A percentile compares a stretch with the other conserved stretches of the same genome.
Conservation (phyloP, 2,329 filamentous ascomycete genomes). For the Aureobasidium melanogenum region DNA sequence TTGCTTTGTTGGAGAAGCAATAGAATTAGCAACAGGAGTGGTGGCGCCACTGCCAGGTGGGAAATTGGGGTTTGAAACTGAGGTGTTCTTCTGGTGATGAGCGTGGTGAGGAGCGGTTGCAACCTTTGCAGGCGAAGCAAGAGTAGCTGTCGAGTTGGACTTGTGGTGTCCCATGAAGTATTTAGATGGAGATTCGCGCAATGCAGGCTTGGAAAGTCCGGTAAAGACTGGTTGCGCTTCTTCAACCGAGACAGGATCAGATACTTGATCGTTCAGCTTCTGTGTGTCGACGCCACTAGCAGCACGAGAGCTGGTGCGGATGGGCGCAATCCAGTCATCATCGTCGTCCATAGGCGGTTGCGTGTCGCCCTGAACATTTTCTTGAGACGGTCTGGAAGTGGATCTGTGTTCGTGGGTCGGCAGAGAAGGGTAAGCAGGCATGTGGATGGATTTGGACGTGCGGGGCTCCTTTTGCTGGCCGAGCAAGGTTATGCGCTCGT, state of each 20-base stretch:
- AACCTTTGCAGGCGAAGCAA: slow-evolving; percentile 39
- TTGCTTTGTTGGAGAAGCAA: slow-evolving; percentile 43
- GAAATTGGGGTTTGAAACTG: slow-evolving; percentile 33
- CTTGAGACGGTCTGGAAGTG: slow-evolving; percentile 18
- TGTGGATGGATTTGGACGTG: slow-evolving; percentile 32
- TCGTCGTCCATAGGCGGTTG: slow-evolving; percentile 39
- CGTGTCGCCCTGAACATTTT: slow-evolving; percentile 9
- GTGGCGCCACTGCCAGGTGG: slow-evolving; percentile 22
- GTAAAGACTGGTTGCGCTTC: neutral
- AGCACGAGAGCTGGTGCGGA: slow-evolving; percentile 21
- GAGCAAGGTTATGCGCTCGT: slow-evolving; percentile 81
- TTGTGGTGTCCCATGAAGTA: slow-evolving; percentile 22
- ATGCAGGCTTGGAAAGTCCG: neutral
- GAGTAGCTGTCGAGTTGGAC: slow-evolving; percentile 25
- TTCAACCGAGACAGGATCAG: neutral
- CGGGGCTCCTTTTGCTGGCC: slow-evolving; percentile 44
- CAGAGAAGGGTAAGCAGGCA: slow-evolving; percentile 24
- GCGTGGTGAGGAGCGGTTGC: slow-evolving; percentile 26
- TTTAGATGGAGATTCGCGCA: slow-evolving; percentile 7
- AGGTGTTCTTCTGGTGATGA: slow-evolving; percentile 49
- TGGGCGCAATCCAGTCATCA: slow-evolving; percentile 51
- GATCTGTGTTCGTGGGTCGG: neutral
- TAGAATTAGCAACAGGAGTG: slow-evolving; percentile 45
- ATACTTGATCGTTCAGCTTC: neutral
- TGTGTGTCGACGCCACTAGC: slow-evolving; percentile 6